A percentile compares a stretch with the other conserved stretches of the same genome.
These are phyloP conservation scores for Fusarium sp. DNA, from an alignment of 2,329 filamentous ascomycete species.

Conservation along the genomic window DNA sequence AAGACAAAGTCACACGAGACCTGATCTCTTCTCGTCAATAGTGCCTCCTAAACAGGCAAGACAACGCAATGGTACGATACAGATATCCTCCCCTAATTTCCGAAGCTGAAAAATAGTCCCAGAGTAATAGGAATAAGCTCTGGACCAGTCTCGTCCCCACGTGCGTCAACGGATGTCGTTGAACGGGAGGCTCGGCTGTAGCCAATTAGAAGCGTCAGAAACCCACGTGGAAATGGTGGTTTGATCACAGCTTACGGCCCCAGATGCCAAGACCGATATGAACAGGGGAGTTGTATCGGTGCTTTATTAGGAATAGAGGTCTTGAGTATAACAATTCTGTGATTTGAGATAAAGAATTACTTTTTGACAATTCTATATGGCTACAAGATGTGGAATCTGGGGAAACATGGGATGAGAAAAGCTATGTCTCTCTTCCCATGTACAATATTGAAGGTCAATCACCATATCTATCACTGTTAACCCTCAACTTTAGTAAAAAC, in stretches of 20 bases:
- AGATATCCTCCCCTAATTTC: no score
- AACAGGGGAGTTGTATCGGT: background rate
- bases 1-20: background rate
- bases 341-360: background rate
- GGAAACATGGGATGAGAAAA: background rate
- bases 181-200: constrained; percentile 16
- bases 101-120: background rate
- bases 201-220: constrained; percentile 17
- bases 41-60: background rate
- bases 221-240: constrained; percentile 35
- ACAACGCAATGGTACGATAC: background rate
- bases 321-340: background rate
- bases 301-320: background rate
- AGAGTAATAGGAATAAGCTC: background rate
- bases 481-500: background rate
- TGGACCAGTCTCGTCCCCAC: constrained; percentile 19
- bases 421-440: background rate
- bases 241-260: constrained; percentile 22
- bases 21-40: background rate
- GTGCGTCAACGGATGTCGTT: constrained; percentile 33
- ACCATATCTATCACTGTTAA: background rate
- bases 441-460: background rate
- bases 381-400: background rate
- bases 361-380: background rate
- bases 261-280: constrained; percentile 28